Base-by-base conservation (phyloP, 305 asterid species). In the Andrographis paniculata region DNA sequence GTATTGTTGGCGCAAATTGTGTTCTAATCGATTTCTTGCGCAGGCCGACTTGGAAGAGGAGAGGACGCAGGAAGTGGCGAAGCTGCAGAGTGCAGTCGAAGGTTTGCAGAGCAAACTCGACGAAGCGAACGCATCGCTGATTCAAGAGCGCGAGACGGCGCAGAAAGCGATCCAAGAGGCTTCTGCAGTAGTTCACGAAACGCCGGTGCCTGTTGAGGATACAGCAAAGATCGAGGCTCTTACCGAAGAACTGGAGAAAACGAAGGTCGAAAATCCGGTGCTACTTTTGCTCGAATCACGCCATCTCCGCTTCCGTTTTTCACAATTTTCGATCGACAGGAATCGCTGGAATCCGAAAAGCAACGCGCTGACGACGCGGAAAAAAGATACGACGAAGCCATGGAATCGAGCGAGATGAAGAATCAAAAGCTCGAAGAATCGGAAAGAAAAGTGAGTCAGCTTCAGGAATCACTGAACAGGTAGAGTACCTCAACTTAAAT, bases 381-480 rank as follows among this genome's bases (percentile, higher is more conserved):
- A 65, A 80, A 51, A 67, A 91, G 59, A 63, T 72, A 48, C 50
- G 67, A 61, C 14, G 94, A 83, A 61, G 77, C 82, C 62, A 70
- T 63, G 60, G 78, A 65, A 70, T 71, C 77, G 65, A 76, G 64
- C 39, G 83, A 83, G 54, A 84, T 69, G 58, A 91, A 78, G 84
- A 74, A 71, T 61, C 79, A 67, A 72, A 80, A 83, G 77, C 58
- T 91, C 42, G 99, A 86, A 52, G 96, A 91, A 63, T 68, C 94
- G 35, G 93, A 91, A 66, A 91, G 63, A 61, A 67, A 77, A 70
- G 89, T 77, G 58, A 73, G 74, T 24, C 87, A 80, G 50, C 94
- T 91, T 65, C 92, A 91, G 80, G 96, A 83, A 60, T 73, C 96
- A 50, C 58, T 86, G 69, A 86, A 62, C 82, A 86, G 95, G 99